phyloP scores from a whole-genome alignment of 2,329 filamentous ascomycete genomes.

The Aspergillus brasiliensis region DNA sequence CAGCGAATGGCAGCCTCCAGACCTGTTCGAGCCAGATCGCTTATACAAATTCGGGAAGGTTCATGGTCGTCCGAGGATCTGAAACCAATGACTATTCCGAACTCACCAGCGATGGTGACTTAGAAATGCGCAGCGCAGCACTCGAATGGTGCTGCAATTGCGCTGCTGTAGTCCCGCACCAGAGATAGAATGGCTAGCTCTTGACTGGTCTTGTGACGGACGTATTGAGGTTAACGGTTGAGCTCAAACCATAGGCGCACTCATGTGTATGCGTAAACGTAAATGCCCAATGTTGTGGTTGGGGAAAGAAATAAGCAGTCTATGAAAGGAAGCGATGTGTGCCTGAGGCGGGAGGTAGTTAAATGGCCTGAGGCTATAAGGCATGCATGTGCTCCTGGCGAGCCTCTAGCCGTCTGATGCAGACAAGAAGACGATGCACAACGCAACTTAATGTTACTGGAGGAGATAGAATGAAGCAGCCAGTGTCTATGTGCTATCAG shows the following conservation, averaged over 20 bases:
- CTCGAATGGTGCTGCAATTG: neutral
- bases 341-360: neutral
- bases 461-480: constrained; percentile 1
- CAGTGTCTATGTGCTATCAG: constrained; percentile 41
- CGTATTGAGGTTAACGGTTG: no score
- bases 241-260: no score
- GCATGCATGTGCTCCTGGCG: neutral
- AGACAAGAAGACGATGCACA: neutral
- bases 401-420: neutral
- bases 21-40: neutral
- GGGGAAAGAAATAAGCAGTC: neutral
- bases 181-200: neutral
- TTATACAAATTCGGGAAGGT: neutral
- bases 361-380: neutral
- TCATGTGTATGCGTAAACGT: neutral
- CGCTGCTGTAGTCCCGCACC: neutral
- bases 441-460: neutral
- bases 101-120: neutral
- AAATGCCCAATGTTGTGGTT: neutral
- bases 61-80: neutral
- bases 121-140: neutral
- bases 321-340: neutral
- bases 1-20: neutral
- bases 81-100: neutral
- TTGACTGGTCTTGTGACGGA: neutral